Evolutionary conservation across 2,329 filamentous ascomycete species (phyloP), one percentile per base, ranked within the genome.

Genomic region (Aspergillus pseudonomiae): DNA sequence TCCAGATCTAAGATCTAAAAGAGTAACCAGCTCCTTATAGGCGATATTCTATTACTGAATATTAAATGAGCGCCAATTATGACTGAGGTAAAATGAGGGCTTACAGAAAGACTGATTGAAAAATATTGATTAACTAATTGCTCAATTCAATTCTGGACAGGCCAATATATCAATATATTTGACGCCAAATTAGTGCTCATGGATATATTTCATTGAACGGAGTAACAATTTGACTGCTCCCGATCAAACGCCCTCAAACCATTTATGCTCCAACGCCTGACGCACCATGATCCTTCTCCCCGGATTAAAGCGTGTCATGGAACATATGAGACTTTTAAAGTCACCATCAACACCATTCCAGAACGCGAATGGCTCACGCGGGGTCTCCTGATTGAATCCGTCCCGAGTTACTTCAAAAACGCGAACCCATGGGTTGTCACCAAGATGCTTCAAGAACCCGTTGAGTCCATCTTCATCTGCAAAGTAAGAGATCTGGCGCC

Each of bases 401-500:
- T 77, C 75, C 34, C 72, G 69, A 55, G 80, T 74, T 45, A 77
- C 73, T 55, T 75, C 71, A 50, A 82, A 76, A 39, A 79, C 71
- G 39, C 76, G 62, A 34, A 71, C 70, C 76, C 77, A 82, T 21
- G 77, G 78, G 65, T 77, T 80, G 26, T 77, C 70, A 32, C 78
- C 79, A 53, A 83, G 75, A 68, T 80, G 77, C 55, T 76, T 72
- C 43, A 84, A 67, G 61, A 84, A 74, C 24, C 73, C 77, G 41
- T 76, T 72, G 45, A 83, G 74, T 45, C 77, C 75, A 5, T 81
- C 71, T 70, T 74, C 71, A 65, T 84, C 78, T 48, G 77, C 77
- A 69, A 84, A 84, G 67, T 80, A 81, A 3, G 81, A 84, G 16
- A 84, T 76, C 65, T 83, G 82, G 26, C 79, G 78, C 65, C 80